Conservation (phyloP, 805 yeast species). For the Schwanniomyces pseudopolymorphus region DNA sequence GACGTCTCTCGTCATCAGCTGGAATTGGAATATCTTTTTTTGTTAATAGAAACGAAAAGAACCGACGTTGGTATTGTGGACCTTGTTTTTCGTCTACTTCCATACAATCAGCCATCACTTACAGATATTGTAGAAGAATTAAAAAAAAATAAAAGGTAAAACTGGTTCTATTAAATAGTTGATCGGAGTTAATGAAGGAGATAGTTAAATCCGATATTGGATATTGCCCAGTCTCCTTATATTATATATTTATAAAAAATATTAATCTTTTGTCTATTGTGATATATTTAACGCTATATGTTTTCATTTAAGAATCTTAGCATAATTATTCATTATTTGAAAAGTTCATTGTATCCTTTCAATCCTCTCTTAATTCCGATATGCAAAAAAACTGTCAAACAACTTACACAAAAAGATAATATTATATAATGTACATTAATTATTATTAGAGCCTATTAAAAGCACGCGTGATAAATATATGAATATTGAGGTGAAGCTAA, state of each 20-base stretch:
- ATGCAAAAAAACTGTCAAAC: neutral
- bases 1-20: constrained; percentile 43
- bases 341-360: too few relatives aligned
- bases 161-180: neutral
- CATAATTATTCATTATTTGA: too few relatives aligned
- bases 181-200: neutral
- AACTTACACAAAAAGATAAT: too few relatives aligned
- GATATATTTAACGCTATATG: too few relatives aligned
- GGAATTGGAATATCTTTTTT: constrained; percentile 51
- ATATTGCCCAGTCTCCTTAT: neutral
- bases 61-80: constrained; percentile 39
- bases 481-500: neutral
- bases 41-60: constrained; percentile 48
- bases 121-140: neutral
- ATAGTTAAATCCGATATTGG: neutral
- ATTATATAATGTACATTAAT: neutral
- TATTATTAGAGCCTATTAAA: neutral
- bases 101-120: neutral
- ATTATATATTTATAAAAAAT: too few relatives aligned
- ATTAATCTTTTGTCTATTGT: too few relatives aligned
- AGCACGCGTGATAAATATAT: neutral
- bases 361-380: too few relatives aligned
- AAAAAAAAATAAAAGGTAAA: neutral
- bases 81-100: neutral
- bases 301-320: too few relatives aligned